Base-by-base conservation (phyloP, 179 eudicot species). In the Drosera spatulata region DNA sequence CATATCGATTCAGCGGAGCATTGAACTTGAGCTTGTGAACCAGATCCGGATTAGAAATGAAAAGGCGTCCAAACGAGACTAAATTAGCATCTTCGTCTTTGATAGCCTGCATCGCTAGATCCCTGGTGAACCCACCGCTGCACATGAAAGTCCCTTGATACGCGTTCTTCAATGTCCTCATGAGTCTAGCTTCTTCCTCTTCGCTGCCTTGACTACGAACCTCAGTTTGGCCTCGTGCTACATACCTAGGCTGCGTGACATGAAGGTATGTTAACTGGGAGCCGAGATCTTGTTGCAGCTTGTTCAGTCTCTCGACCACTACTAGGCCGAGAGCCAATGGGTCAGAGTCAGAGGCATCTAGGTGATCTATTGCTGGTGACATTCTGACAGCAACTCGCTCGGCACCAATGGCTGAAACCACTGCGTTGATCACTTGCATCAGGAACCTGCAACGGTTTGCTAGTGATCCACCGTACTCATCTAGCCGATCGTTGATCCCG, bases 301-400 rank as follows among this genome's bases (percentile, higher is more conserved):
- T 67, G 71, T 85, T 88, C 41, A 88, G 82, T 40, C 77, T 65
- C 41, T 79, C 80, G 0, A 85, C 77, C 10, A 85, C 75, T 5
- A 76, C 85, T 3, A 88, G 73, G 60, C 94, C 96, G 6, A 88
- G 76, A 56, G 62, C 67, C 40, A 68, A 76, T 37, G 96, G 96
- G 69, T 83, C 72, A 0, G 96, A 80, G 64, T 88, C 94, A 15
- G 62, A 61, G 5, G 88, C 96, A 42, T 83, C 88, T 0, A 83
- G 80, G 64, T 83, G 84, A 49, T 85, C 85, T 5, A 83, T 83
- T 7, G 88, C 86, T 12, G 88, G 91, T 15, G 95, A 88, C 33
- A 84, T 80, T 63, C 91, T 66, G 7, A 88, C 61, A 1, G 71
- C 91, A 8, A 84, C 85, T 4, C 76, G 71, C 7, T 73, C 74